Percentiles rank a stretch among this genome's conserved stretches.
Conservation (phyloP, 2,329 filamentous ascomycete species). For the Tothia fuscella region DNA sequence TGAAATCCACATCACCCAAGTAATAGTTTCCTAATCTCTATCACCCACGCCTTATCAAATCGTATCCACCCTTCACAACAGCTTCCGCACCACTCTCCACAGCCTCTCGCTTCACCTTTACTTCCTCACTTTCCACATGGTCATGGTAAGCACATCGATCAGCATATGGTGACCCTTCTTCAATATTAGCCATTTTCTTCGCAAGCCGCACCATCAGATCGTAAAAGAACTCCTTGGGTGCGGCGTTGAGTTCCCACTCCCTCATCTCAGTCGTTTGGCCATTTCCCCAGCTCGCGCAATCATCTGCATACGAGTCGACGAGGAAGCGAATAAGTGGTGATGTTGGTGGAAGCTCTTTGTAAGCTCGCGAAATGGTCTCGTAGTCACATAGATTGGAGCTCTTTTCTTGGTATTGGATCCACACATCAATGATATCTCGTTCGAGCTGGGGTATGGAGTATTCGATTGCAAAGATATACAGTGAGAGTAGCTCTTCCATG, state of each 20-base stretch:
- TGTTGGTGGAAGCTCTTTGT: not conserved
- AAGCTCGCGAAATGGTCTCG: not conserved
- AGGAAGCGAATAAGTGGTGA: not conserved
- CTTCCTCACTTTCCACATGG: too few species aligned
- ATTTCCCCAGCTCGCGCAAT: too few species aligned
- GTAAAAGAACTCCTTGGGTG: not conserved
- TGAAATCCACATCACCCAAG: too few species aligned
- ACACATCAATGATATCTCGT: not conserved
- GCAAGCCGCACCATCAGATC: not conserved
- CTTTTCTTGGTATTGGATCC: not conserved
- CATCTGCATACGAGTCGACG: not conserved
- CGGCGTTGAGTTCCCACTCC: not conserved
- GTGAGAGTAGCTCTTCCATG: not conserved
- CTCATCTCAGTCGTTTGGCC: not conserved
- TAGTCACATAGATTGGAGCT: too few species aligned
- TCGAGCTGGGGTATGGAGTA: constrained; percentile 3
- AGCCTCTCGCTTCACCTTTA: too few species aligned
- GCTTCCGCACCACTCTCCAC: too few species aligned
- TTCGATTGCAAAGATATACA: constrained; percentile 4
- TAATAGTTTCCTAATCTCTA: too few species aligned
- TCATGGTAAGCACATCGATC: not conserved
- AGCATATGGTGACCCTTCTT: too few species aligned
- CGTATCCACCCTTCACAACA: too few species aligned
- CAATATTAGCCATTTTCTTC: not conserved
- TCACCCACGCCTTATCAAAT: too few species aligned